Evolutionary conservation across 352 stramenopile genomes (phyloP), one percentile per base, ranked within the genome.

Genomic region (Phytophthora fragariaefolia): DNA sequence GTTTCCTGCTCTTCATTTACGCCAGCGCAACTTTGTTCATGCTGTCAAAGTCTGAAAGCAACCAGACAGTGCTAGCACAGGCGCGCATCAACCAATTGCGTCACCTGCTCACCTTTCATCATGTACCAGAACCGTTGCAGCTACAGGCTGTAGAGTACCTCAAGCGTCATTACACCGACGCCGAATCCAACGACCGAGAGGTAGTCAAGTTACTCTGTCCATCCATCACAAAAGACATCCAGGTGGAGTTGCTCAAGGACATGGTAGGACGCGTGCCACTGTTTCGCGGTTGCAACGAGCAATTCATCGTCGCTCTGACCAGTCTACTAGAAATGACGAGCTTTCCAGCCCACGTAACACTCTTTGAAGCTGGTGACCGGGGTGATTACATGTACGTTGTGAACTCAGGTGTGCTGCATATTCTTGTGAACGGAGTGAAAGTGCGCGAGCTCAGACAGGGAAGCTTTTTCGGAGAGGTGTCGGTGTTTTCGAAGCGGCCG

Each of bases 341-440:
- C 27, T 70, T 89, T 15, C 82, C 85, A 1, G 73, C 79, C 5
- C 74, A 88, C 28, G 86, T 80, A 8, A 60, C 74, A 13, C 51
- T 93, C 1, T 93, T 83, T 56, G 61, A 76, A 10, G 68, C 66
- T n/a, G 85, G 85, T 8, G 83, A 91, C 26, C 60, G 71, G 20
- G 85, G 85, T 0, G 85, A 93, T 55, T 83, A 74, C 38, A 91
- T 93, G 85, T 91, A 90, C 38, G 68, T 89, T 28, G 84, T 93
- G 20, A 86, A 85, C 27, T 87, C 82, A 0, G 83, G 81, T 0
- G 66, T 87, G 3, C 60, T 92, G 7, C 70, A 85, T 27, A 89
- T 92, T 53, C 38, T 89, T 8, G 83, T 90, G 15, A 74, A 79
- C 51, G 80, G 70, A 2, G 58, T 74, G 15, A 88, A 87, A 40